Base-by-base conservation (phyloP, 2,329 filamentous ascomycete species). In the Raffaelea ambrosiae region DNA sequence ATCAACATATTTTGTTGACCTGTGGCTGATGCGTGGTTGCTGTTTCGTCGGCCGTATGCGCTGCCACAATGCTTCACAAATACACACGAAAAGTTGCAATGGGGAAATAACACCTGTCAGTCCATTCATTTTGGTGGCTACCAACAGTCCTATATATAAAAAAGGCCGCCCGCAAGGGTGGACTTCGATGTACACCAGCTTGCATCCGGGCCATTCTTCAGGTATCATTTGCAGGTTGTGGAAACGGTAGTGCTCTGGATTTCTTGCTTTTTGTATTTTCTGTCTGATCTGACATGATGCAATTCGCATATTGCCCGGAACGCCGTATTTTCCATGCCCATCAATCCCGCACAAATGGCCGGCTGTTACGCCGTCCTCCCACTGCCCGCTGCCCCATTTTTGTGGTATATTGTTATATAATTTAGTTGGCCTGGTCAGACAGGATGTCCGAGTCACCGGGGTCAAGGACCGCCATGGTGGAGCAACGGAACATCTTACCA, bases 401-500 rank as follows among this genome's bases (percentile, higher is more conserved):
- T 38, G 35, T 42, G 19, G 3, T 20, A 40, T 9, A n/a, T n/a
- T n/a, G n/a, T 29, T 29, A 29, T 29, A 13, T 13, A 7, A n/a
- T 54, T 72, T 83, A 85, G 63, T 77, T 73, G 66, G 75, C 70
- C 69, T 83, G 81, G 71, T 88, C 83, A 73, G 76, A 84, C 63
- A 98, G 81, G 72, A 98, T 98, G 73, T 98, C 93, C 61, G 88
- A 95, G 83, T 97, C 86, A 83, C 91, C 93, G 68, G 90, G 89
- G 73, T 98, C 93, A 59, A 97, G 77, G 67, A 97, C 86, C 62
- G 90, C 84, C 86, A 98, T 94, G 73, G 90, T 95, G 60, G 88
- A 91, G 83, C 88, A 95, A 62, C 89, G 83, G 56, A 95, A 98
- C 68, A 98, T 86, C 80, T 97, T 97, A 79, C 93, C 93, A 77